These are phyloP conservation scores for Narthecium ossifragum DNA, from an alignment of 106 monocot genomes.

Conservation along the genomic window DNA sequence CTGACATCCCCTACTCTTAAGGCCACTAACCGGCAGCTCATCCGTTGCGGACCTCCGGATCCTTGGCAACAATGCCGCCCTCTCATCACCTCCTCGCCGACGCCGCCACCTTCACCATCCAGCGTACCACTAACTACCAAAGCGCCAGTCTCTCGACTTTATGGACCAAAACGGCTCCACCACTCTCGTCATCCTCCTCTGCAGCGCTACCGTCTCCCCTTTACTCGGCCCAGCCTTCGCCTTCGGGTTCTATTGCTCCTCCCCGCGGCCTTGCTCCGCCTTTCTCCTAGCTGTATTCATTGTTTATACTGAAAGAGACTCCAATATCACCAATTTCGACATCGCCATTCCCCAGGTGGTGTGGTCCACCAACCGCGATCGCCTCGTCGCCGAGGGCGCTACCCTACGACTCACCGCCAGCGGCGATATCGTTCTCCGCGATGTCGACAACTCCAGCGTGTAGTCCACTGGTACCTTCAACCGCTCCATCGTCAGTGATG, in stretches of 20 bases:
- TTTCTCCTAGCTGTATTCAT: slow-evolving; percentile 53
- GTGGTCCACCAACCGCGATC: slow-evolving; percentile 55
- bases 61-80: neutral
- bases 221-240: slow-evolving; percentile 27
- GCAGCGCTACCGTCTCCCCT: neutral
- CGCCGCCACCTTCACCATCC: neutral
- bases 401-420: slow-evolving; percentile 29
- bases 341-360: slow-evolving; percentile 21
- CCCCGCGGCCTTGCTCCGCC: slow-evolving; percentile 7
- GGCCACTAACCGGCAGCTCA: too few relatives aligned
- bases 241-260: slow-evolving; percentile 31
- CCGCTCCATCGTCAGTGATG: slow-evolving; percentile 19
- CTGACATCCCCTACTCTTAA: too few relatives aligned
- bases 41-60: too few relatives aligned
- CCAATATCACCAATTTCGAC: neutral
- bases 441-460: slow-evolving; percentile 16
- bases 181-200: slow-evolving; percentile 35
- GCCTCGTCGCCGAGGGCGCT: slow-evolving; percentile 33
- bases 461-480: slow-evolving; percentile 54
- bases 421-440: slow-evolving; percentile 48
- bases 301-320: slow-evolving; percentile 18
- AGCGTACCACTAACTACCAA: slow-evolving; percentile 20
- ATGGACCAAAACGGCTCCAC: slow-evolving; percentile 33
- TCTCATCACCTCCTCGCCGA: neutral
- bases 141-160: slow-evolving; percentile 21